These are phyloP conservation scores for Mucor circinelloides DNA, from an alignment of 371 early-diverging fungal species.

Conservation along the genomic window DNA sequence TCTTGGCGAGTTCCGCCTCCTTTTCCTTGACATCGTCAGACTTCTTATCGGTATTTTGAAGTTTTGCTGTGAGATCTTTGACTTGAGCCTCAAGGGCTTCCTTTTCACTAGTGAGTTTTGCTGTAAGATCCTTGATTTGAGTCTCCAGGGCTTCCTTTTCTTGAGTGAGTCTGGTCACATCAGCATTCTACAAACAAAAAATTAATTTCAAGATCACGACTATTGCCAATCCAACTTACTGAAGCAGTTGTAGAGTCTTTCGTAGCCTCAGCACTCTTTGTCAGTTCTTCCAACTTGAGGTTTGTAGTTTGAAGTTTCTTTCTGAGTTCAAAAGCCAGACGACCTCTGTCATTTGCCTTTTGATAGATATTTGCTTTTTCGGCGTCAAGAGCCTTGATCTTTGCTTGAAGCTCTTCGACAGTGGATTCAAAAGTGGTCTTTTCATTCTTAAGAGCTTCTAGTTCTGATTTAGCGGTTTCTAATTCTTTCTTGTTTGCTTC, in stretches of 20 bases:
- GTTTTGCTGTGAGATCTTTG: neutral
- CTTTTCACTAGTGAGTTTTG: neutral
- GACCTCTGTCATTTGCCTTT: slow-evolving; percentile 21
- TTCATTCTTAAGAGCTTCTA: neutral
- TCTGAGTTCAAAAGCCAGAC: slow-evolving; percentile 20
- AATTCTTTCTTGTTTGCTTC: slow-evolving; percentile 3
- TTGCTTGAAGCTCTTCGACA: slow-evolving; percentile 2
- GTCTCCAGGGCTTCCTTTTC: slow-evolving; percentile 17
- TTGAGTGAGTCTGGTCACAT: slow-evolving; percentile 1
- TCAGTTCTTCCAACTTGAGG: slow-evolving; percentile 4
- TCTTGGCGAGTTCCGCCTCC: neutral
- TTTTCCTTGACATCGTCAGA: neutral
- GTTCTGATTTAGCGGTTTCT: slow-evolving; percentile 5
- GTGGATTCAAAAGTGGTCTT: neutral
- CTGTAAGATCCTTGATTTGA: neutral
- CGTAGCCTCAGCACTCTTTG: neutral
- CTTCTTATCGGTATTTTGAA: neutral
- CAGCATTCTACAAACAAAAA: slow-evolving; percentile 1
- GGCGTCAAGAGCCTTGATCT: neutral
- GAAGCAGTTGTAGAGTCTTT: neutral
- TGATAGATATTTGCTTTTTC: neutral
- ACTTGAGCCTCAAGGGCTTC: slow-evolving; percentile 11
- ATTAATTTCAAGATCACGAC: neutral
- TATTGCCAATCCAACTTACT: neutral
- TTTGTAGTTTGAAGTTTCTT: slow-evolving; percentile 1